A percentile compares a stretch with the other conserved stretches of the same genome.
These are phyloP conservation scores for Pseudoscleropodium purum DNA, from an alignment of 225 moss, liverwort and hornwort genomes.

Conservation along the genomic window DNA sequence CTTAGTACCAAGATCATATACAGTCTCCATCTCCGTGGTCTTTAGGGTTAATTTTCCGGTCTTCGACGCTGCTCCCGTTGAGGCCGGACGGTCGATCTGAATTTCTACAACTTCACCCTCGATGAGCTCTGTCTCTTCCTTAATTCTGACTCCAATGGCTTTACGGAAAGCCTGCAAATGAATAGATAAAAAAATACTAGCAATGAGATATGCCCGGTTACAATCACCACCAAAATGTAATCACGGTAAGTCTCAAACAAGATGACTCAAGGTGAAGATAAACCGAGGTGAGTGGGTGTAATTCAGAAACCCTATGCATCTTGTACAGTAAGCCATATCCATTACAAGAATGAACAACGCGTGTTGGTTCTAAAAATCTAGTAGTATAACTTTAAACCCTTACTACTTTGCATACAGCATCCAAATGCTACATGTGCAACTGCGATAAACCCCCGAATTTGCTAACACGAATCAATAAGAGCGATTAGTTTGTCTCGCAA, in stretches of 20 bases:
- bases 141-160: constrained; percentile 86
- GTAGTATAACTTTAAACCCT: background rate
- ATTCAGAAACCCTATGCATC: background rate
- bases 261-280: background rate
- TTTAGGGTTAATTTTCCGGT: constrained; percentile 69
- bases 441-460: background rate
- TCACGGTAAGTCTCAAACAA: background rate
- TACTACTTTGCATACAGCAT: background rate
- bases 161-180: constrained; percentile 57
- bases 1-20: constrained; percentile 74
- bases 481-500: background rate
- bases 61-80: constrained; percentile 63
- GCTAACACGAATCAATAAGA: background rate
- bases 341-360: background rate
- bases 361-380: background rate
- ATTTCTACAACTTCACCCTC: constrained; percentile 91
- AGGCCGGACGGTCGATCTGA: constrained; percentile 70
- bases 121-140: constrained; percentile 90
- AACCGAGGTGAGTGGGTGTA: background rate
- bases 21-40: constrained; percentile 88
- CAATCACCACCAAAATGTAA: background rate
- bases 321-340: background rate
- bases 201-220: background rate
- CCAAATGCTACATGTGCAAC: background rate
- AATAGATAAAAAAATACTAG: background rate